Base-by-base conservation (phyloP, 2,329 filamentous ascomycete species). In the Neopestalotiopsis clavispora region DNA sequence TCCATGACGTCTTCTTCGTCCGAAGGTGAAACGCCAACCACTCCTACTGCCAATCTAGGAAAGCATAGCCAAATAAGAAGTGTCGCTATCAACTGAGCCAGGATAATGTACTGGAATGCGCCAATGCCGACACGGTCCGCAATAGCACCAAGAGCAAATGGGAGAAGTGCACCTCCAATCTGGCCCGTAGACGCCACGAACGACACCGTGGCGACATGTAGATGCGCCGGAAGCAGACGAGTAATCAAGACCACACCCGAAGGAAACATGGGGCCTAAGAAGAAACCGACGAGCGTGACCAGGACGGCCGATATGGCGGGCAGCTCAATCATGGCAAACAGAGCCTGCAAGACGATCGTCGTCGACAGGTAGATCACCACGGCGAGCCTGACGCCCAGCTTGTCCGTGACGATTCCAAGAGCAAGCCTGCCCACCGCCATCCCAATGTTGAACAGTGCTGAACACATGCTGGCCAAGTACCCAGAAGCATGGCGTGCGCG, bases 171-270 rank as follows among this genome's bases (percentile, higher is more conserved):
- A 4, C 79, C 82, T 1, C 83, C 83, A 9, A 84, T 72, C 70
- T 84, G 82, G 1, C 84, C 84, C 1, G 84, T 69, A 3, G 81
- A 79, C 1, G 82, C 79, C 1, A 82, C 82, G 38, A 84, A 82
- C 0, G 82, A 82, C 4, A 85, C 82, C 2, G 80, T 83, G 2
- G 73, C 74, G 14, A 85, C 78, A 49, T 84, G 82, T 2, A 83
- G 52, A n/a, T 81, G 75, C 13, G 69, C 71, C 10, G 81, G 82
- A 4, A 84, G 70, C 20, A 81, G 70, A 2, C 75, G 71, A 1
- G 80, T 79, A 23, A 83, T 58, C 9, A 81, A 74, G 4, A 82
- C 76, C 17, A 84, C 75, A 1, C 79, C 81, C 6, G 81, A 82
- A 1, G 82, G 81, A 60, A 82, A 84, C 14, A 84, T 65, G 0